A percentile compares a stretch with the other conserved stretches of the same genome.
These are phyloP conservation scores for Blastobotrys elegans DNA, from an alignment of 1,139 yeast species.

Conservation along the genomic window DNA sequence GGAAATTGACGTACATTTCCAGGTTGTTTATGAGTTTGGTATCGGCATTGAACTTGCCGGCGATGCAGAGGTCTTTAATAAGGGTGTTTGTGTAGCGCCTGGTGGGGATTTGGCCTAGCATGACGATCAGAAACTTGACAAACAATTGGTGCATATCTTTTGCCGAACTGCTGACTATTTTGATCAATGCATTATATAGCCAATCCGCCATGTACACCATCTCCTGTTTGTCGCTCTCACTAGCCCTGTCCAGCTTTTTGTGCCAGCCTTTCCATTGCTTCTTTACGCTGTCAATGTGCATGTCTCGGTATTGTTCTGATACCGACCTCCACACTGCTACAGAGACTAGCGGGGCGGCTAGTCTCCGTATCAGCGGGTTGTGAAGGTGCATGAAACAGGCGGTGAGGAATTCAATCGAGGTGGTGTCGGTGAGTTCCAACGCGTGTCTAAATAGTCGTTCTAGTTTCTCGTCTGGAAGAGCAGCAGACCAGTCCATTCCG, in stretches of 20 bases:
- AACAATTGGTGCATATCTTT: conserved; percentile 16
- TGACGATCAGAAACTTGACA: conserved; percentile 30
- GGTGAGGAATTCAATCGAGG: conserved; percentile 25
- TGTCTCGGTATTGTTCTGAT: conserved; percentile 21
- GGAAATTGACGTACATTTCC: conserved; percentile 35
- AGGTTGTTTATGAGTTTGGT: conserved; percentile 20
- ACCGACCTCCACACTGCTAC: conserved; percentile 38
- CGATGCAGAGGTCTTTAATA: conserved; percentile 29
- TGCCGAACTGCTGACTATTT: neutral
- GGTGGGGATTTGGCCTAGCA: conserved; percentile 42
- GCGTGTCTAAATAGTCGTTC: conserved; percentile 28
- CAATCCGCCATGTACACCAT: conserved; percentile 15
- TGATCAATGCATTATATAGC: conserved; percentile 13
- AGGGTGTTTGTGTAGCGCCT: conserved; percentile 38
- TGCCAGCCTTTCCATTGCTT: conserved; percentile 29
- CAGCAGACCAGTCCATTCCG: neutral
- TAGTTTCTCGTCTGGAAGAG: conserved; percentile 21
- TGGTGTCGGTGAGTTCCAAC: conserved; percentile 16
- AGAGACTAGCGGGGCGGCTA: conserved; percentile 38
- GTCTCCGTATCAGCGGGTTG: conserved; percentile 25
- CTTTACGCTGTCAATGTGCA: conserved; percentile 22
- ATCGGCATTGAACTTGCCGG: neutral
- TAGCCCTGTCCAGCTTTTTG: conserved; percentile 22
- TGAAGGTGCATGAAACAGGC: conserved; percentile 27
- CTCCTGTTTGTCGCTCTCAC: conserved; percentile 15